Evolutionary conservation across 2,329 filamentous ascomycete genomes (phyloP).

Genomic region (Orbilia quercus): DNA sequence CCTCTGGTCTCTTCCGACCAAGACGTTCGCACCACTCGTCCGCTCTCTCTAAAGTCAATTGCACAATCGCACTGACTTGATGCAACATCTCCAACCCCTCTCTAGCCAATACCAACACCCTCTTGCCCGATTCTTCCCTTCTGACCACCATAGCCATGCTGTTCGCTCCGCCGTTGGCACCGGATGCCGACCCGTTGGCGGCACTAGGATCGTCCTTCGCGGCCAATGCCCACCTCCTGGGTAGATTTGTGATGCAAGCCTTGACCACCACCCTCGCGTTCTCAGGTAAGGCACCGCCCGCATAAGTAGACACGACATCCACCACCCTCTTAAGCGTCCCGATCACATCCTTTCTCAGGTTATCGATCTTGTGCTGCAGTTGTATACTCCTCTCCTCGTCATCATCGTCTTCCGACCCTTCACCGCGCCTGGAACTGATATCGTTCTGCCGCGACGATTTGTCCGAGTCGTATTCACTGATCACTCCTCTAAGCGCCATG

Average conservation of each 20-base stretch:
- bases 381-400: conserved; percentile 63
- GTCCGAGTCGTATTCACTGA: conserved; percentile 82
- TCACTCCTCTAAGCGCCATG: conserved; percentile 75
- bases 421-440: conserved; percentile 59
- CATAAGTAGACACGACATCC: conserved; percentile 85
- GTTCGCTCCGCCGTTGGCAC: neutral
- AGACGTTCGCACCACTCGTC: conserved; percentile 90
- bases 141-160: conserved; percentile 57
- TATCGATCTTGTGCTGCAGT: conserved; percentile 73
- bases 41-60: conserved; percentile 88
- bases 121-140: conserved; percentile 60
- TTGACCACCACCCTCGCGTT: conserved; percentile 87
- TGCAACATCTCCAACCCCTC: conserved; percentile 95
- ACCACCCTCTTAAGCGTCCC: conserved; percentile 84
- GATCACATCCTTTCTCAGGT: conserved; percentile 76
- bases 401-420: conserved; percentile 51
- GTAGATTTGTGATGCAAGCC: conserved; percentile 83
- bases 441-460: conserved; percentile 57
- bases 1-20: conserved; percentile 65
- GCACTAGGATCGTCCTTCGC: conserved; percentile 61
- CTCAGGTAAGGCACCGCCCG: conserved; percentile 88
- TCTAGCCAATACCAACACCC: conserved; percentile 82
- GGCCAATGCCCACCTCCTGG: conserved; percentile 79
- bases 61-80: conserved; percentile 86
- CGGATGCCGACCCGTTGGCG: conserved; percentile 58